Evolutionary conservation across 192 early-diverging fungal genomes (phyloP).

Genomic region (Umbelopsis vinacea): DNA sequence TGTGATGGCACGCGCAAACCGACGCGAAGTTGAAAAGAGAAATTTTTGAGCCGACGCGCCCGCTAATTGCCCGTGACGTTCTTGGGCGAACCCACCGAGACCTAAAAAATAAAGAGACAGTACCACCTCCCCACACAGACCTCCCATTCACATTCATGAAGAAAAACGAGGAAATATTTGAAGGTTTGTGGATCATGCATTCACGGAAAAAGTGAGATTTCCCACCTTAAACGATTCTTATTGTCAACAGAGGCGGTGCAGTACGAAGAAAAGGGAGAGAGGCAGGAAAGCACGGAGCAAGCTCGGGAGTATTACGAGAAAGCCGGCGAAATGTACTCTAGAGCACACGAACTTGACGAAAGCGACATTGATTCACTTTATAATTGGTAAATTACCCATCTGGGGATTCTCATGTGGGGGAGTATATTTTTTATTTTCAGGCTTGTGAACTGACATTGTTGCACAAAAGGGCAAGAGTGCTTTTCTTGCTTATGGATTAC

Average conservation of each 20-base stretch:
- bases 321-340: constrained; percentile 66
- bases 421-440: too few species aligned
- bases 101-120: neutral
- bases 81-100: neutral
- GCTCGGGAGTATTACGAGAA: constrained; percentile 67
- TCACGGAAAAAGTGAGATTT: too few species aligned
- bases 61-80: constrained; percentile 2
- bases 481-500: constrained; percentile 58
- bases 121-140: neutral
- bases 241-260: constrained; percentile 50
- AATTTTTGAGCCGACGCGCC: constrained; percentile 7
- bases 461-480: constrained; percentile 55
- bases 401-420: too few species aligned
- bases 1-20: constrained; percentile 11
- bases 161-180: constrained; percentile 13
- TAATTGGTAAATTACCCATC: constrained; percentile 63
- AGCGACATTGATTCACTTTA: constrained; percentile 66
- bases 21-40: constrained; percentile 1
- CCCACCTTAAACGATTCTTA: neutral
- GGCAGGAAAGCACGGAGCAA: constrained; percentile 68
- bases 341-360: constrained; percentile 57
- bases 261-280: constrained; percentile 67
- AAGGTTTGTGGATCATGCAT: neutral
- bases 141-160: neutral
- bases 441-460: constrained; percentile 2